Evolutionary conservation across 768 basidiomycete species (phyloP), one percentile per base, ranked within the genome.

Genomic region (Terana coerulea): DNA sequence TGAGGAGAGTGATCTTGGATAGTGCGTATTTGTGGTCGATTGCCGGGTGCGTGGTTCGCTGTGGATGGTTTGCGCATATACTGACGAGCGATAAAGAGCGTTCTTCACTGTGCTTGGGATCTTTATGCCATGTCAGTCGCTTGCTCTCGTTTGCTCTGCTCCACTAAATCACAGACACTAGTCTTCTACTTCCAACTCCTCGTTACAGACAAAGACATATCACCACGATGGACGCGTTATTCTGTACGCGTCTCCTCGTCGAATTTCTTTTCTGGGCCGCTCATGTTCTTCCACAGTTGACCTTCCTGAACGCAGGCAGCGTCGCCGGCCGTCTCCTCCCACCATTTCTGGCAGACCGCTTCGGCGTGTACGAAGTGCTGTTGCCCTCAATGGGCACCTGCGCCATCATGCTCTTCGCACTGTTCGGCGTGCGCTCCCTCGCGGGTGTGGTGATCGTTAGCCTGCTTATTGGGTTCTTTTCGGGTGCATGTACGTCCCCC

Each of bases 381-480:
- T 22, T 45, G 6, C 15, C 25, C 12, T 6, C 21, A n/a, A 25
- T 70, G 34, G 26, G 73, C 33, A 60, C 75, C 9, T 69, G 73
- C 15, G 77, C 69, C 12, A 67, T 65, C 17, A 52, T 81, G 50
- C 67, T 79, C 12, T 79, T 75, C 51, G 75, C 72, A 9, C 68
- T 80, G 69, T 71, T 80, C 53, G 76, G 72, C 15, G 75, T 75
- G 0, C 69, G 67, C 6, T 74, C 58, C 45, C 56, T 69, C 30
- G 66, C 63, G 4, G 79, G 77, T 14, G 69, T 75, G 25, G 63
- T 71, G 9, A 60, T 70, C 5, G 77, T 80, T 61, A 74, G 63
- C 8, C 60, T 79, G 19, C 67, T 75, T 46, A 80, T 79, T 58
- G 79, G 79, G 0, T 78, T 79, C 62, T 78, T 78, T 61, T 77